Evolutionary conservation across 2,329 filamentous ascomycete species (phyloP).

Genomic region (Aspergillus eucalypticola): DNA sequence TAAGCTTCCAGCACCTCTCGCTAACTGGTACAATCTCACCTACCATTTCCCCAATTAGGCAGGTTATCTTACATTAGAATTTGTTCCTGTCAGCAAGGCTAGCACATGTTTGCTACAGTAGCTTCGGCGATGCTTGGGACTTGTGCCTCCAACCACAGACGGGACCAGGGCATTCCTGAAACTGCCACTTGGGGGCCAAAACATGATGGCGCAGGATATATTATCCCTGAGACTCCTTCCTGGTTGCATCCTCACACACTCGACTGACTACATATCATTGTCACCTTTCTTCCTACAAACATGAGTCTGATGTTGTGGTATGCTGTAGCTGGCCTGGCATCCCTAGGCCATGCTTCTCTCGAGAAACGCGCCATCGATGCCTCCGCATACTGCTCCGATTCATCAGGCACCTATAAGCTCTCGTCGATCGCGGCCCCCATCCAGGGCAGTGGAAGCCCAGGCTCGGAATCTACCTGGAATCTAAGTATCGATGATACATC

Average conservation of each 20-base stretch:
- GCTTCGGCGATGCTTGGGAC: background rate
- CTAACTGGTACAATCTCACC: too few species aligned
- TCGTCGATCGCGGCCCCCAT: conserved; percentile 22
- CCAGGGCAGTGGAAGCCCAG: conserved; percentile 21
- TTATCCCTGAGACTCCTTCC: background rate
- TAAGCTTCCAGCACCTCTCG: background rate
- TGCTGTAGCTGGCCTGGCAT: conserved; percentile 10
- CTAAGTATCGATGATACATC: conserved; percentile 29
- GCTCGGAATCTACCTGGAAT: conserved; percentile 28
- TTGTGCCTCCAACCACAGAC: background rate
- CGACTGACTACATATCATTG: background rate
- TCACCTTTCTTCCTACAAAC: background rate
- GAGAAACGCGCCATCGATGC: conserved; percentile 22
- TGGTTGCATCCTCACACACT: too few species aligned
- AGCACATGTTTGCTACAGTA: background rate
- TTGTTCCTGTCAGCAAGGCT: background rate
- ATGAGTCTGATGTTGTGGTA: background rate
- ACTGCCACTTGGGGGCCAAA: background rate
- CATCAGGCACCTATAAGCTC: conserved; percentile 29
- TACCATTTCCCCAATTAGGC: background rate
- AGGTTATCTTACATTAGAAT: background rate
- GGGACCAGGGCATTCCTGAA: background rate
- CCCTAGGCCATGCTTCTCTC: conserved; percentile 13
- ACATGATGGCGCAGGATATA: background rate
- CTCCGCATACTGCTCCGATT: conserved; percentile 30